Conservation (phyloP, 2,329 filamentous ascomycete genomes). For the Microsporum audouinii region DNA sequence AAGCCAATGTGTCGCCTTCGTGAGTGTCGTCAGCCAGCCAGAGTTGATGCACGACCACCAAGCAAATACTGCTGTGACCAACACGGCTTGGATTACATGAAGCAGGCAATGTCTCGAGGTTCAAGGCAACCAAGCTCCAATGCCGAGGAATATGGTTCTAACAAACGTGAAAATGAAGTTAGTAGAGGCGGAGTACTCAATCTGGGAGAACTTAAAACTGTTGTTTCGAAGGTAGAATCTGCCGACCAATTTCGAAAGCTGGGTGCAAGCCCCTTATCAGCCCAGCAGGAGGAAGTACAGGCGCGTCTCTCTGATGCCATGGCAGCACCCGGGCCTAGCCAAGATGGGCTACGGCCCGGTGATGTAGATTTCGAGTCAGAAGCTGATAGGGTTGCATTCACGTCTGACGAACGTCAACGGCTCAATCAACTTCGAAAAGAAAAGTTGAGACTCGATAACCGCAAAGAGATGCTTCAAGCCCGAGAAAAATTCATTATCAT, state of each 20-base stretch:
- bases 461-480: constrained; percentile 31
- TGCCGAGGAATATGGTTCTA: neutral
- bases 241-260: constrained; percentile 33
- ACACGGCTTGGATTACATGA: constrained; percentile 37
- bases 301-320: constrained; percentile 9
- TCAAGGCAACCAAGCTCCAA: neutral
- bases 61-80: constrained; percentile 43
- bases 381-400: constrained; percentile 12
- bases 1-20: constrained; percentile 40
- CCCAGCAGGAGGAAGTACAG: constrained; percentile 18
- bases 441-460: constrained; percentile 15
- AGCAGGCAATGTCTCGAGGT: neutral
- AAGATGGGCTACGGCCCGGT: neutral
- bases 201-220: constrained; percentile 32
- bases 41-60: constrained; percentile 27
- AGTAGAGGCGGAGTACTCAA: constrained; percentile 35
- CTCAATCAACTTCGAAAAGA: constrained; percentile 10
- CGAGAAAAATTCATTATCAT: constrained; percentile 34
- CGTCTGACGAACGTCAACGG: constrained; percentile 15
- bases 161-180: neutral
- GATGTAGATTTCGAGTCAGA: constrained; percentile 10
- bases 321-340: neutral
- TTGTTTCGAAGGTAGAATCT: constrained; percentile 27
- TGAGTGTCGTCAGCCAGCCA: constrained; percentile 37
- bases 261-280: constrained; percentile 29